phyloP scores from a whole-genome alignment of 768 basidiomycete species.

The Leccinellum luteum region DNA sequence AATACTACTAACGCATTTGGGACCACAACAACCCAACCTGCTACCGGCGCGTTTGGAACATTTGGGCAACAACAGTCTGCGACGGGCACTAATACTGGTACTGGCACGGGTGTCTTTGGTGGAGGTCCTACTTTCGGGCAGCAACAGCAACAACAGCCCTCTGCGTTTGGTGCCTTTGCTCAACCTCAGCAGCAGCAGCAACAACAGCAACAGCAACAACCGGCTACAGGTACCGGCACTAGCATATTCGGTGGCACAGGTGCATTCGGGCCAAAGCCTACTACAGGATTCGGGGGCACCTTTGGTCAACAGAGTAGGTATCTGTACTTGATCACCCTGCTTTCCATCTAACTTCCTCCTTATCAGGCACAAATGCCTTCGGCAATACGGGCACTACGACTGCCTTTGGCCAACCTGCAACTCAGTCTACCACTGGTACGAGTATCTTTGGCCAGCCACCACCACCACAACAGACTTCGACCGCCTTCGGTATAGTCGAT shows the following conservation, averaged over 20 bases:
- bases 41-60: slow-evolving; percentile 29
- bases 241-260: slow-evolving; percentile 34
- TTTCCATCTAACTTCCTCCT: background rate
- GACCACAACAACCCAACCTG: slow-evolving; percentile 24
- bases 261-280: slow-evolving; percentile 31
- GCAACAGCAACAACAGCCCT: slow-evolving; percentile 23
- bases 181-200: slow-evolving; percentile 30
- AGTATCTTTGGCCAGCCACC: slow-evolving; percentile 38
- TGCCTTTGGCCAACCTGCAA: slow-evolving; percentile 29
- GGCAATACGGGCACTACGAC: slow-evolving; percentile 18
- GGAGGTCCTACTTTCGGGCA: slow-evolving; percentile 40
- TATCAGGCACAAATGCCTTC: slow-evolving; percentile 23
- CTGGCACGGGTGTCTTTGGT: slow-evolving; percentile 44
- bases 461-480: slow-evolving; percentile 33
- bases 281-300: slow-evolving; percentile 27
- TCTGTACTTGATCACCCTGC: background rate
- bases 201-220: slow-evolving; percentile 30
- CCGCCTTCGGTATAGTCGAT: slow-evolving; percentile 43
- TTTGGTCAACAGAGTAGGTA: slow-evolving; percentile 28
- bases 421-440: slow-evolving; percentile 21
- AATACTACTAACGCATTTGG: slow-evolving; percentile 23
- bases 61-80: slow-evolving; percentile 38
- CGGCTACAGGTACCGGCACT: slow-evolving; percentile 34
- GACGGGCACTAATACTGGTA: slow-evolving; percentile 19
- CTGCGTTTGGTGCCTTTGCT: slow-evolving; percentile 53